Percentiles rank a stretch among this genome's conserved stretches.
Conservation (phyloP, 202 grass and related monocot genomes). For the Brachypodium distachyon region DNA sequence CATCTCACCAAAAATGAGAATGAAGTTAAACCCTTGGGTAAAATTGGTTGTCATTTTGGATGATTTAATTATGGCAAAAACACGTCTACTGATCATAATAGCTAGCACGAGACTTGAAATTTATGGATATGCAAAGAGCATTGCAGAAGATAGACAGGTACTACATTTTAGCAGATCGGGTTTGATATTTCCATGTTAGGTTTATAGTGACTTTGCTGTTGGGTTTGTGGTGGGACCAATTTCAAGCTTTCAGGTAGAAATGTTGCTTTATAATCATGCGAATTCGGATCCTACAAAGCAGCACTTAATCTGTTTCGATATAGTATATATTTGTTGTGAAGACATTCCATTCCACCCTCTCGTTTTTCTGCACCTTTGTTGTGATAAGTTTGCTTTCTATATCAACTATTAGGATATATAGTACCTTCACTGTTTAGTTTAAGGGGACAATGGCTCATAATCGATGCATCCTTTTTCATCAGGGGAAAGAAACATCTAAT, state of each 20-base stretch:
- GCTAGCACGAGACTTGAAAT: background rate
- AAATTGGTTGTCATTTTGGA: background rate
- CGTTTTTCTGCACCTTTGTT: background rate
- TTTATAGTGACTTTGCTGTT: slow-evolving; percentile 2
- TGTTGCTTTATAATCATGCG: background rate
- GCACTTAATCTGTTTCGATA: background rate
- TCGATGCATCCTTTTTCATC: slow-evolving; percentile 10
- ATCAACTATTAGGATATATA: background rate
- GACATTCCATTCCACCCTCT: background rate
- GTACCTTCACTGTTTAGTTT: slow-evolving; percentile 16
- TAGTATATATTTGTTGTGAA: background rate
- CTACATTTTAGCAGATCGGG: background rate
- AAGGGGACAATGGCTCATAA: background rate
- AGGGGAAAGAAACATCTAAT: slow-evolving; percentile 96
- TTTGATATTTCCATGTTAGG: background rate
- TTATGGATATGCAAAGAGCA: background rate
- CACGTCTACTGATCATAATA: background rate
- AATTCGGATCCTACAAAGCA: background rate
- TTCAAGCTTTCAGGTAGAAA: slow-evolving; percentile 2
- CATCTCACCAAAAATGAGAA: background rate
- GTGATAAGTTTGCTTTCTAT: background rate
- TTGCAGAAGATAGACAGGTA: background rate
- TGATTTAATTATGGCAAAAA: background rate
- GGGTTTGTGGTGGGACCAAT: slow-evolving; percentile 5
- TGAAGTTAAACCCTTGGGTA: background rate